Evolutionary conservation across 495 filamentous ascomycete species (phyloP).

Genomic region (Margaritispora aquatica): DNA sequence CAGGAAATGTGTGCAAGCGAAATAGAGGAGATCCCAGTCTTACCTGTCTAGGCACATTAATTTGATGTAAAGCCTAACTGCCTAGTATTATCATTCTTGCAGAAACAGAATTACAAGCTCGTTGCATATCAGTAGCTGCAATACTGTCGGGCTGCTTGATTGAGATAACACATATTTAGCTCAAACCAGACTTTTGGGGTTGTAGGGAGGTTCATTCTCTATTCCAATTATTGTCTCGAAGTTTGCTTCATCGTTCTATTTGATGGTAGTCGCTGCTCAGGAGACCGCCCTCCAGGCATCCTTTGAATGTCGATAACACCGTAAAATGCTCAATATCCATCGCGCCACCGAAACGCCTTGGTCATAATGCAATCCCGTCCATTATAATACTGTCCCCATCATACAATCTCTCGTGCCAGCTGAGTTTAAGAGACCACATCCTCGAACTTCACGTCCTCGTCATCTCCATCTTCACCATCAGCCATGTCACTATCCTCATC

Average conservation of each 20-base stretch:
- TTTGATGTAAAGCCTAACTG: too few species aligned
- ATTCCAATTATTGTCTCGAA: too few species aligned
- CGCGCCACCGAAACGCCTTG: not conserved
- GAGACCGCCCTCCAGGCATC: not conserved
- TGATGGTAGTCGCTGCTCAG: not conserved
- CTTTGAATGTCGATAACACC: not conserved
- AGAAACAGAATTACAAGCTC: too few species aligned
- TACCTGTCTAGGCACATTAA: too few species aligned
- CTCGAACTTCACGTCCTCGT: constrained; percentile 68
- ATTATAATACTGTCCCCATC: not conserved
- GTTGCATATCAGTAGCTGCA: too few species aligned
- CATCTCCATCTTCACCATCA: constrained; percentile 58
- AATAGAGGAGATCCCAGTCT: too few species aligned
- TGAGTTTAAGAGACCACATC: constrained; percentile 40
- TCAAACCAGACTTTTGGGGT: too few species aligned
- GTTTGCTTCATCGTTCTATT: not conserved
- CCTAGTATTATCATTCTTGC: too few species aligned
- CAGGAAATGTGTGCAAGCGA: too few species aligned
- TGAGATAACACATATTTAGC: too few species aligned
- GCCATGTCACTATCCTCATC: constrained; percentile 36
- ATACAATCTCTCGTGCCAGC: not conserved
- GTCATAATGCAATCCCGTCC: not conserved
- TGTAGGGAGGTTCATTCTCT: too few species aligned
- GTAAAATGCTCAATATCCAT: not conserved
- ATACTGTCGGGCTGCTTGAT: too few species aligned